Percentiles rank a stretch among this genome's conserved stretches.
These are phyloP conservation scores for Chrysanthemum makinoi DNA, from an alignment of 129 eudicot genomes.

Conservation along the genomic window DNA sequence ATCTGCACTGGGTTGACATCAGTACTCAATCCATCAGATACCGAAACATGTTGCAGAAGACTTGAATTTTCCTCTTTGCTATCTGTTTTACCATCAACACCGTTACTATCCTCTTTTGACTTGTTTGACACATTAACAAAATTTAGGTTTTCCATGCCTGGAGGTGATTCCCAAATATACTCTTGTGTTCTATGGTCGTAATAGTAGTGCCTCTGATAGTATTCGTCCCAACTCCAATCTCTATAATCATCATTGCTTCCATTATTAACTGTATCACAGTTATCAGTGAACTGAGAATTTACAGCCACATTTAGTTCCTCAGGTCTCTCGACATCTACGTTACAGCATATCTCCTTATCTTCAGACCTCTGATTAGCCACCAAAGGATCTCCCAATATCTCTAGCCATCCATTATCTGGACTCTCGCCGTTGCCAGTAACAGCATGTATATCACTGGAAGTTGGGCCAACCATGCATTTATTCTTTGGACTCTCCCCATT, in stretches of 20 bases:
- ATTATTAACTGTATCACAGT: slow-evolving; percentile 19
- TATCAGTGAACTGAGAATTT: slow-evolving; percentile 27
- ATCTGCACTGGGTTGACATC: slow-evolving; percentile 18
- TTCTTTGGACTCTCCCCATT: slow-evolving; percentile 4
- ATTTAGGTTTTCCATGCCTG: slow-evolving; percentile 49
- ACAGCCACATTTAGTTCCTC: slow-evolving; percentile 8
- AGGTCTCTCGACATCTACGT: slow-evolving; percentile 11
- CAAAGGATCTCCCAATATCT: slow-evolving; percentile 21
- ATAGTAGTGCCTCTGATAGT: slow-evolving; percentile 57
- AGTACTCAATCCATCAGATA: slow-evolving; percentile 19
- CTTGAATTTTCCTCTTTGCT: slow-evolving; percentile 20
- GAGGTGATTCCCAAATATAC: slow-evolving; percentile 82
- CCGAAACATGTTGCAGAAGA: slow-evolving; percentile 25
- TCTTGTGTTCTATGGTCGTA: slow-evolving; percentile 64
- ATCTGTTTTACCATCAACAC: slow-evolving; percentile 12
- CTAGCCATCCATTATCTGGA: slow-evolving; percentile 12
- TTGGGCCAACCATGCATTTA: background rate
- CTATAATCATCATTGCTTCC: slow-evolving; percentile 32
- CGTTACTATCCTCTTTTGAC: slow-evolving; percentile 23
- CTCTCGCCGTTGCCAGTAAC: slow-evolving; percentile 15
- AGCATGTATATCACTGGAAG: slow-evolving; percentile 16
- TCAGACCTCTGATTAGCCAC: slow-evolving; percentile 24
- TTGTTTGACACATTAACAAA: slow-evolving; percentile 17
- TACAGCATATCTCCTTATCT: slow-evolving; percentile 27
- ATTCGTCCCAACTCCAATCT: slow-evolving; percentile 84